These are phyloP conservation scores for Hortiboletus flavorubellus DNA, from an alignment of 768 basidiomycete genomes.

Conservation along the genomic window DNA sequence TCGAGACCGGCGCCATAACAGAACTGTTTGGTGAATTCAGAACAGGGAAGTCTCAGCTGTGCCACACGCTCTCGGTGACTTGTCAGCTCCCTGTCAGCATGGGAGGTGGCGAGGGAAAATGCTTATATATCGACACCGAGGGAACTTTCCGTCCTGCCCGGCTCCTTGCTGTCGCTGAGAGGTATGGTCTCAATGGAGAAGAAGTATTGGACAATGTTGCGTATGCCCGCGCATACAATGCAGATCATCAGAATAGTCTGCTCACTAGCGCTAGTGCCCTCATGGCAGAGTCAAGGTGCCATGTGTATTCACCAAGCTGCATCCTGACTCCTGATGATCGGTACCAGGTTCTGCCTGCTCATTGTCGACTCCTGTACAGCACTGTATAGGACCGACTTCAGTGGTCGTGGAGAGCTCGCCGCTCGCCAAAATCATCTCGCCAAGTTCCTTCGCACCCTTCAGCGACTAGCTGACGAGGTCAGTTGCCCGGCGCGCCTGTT, in stretches of 20 bases:
- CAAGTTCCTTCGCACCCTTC: conserved; percentile 89
- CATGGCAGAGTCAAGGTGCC: conserved; percentile 96
- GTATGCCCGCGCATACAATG: conserved; percentile 97
- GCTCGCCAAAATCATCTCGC: conserved; percentile 95
- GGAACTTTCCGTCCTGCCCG: conserved; percentile 98
- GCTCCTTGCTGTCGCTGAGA: conserved; percentile 89
- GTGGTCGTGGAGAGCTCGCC: conserved; percentile 91
- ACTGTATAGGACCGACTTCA: conserved; percentile 93
- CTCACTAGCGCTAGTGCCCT: conserved; percentile 93
- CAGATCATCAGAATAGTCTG: conserved; percentile 91
- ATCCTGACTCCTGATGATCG: conserved; percentile 6
- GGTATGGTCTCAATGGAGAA: conserved; percentile 96
- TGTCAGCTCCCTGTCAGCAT: conserved; percentile 96
- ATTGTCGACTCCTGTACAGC: conserved; percentile 97
- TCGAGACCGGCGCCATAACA: conserved; percentile 98
- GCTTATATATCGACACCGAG: conserved; percentile 98
- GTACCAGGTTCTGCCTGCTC: conserved; percentile 83
- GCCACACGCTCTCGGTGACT: conserved; percentile 96
- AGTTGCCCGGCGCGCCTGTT: conserved; percentile 15
- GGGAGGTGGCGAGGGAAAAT: conserved; percentile 99
- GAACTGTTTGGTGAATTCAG: conserved; percentile 98
- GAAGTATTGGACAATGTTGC: conserved; percentile 98
- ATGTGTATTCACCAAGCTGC: conserved; percentile 20
- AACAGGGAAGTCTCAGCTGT: conserved; percentile 97
- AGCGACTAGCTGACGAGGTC: conserved; percentile 95